phyloP scores from a whole-genome alignment of 164 flowering plant genomes.

The Houttuynia cordata region DNA sequence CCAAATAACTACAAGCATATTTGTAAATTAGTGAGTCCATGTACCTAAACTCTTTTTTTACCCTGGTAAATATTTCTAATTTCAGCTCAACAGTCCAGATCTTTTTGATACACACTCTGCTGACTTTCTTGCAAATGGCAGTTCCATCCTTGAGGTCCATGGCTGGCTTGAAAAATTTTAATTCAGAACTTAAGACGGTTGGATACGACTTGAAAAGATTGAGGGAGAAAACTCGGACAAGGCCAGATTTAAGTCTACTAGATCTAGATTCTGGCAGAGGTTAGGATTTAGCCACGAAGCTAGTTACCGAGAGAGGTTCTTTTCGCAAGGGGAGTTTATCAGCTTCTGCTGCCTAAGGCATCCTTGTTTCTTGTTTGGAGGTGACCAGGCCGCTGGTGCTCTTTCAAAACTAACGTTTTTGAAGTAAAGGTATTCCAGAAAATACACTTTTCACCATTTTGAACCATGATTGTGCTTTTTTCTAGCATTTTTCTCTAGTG shows the following conservation, averaged over 20 bases:
- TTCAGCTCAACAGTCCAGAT: slow-evolving; percentile 96
- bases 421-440: slow-evolving; percentile 11
- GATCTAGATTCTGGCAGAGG: slow-evolving; percentile 80
- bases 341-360: slow-evolving; percentile 91
- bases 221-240: slow-evolving; percentile 63
- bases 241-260: slow-evolving; percentile 65
- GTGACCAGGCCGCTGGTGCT: slow-evolving; percentile 87
- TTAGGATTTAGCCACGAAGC: slow-evolving; percentile 82
- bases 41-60: neutral
- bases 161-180: slow-evolving; percentile 79
- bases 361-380: slow-evolving; percentile 91
- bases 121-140: slow-evolving; percentile 92
- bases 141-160: slow-evolving; percentile 66
- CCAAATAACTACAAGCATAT: no score
- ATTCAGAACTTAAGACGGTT: slow-evolving; percentile 45
- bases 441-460: neutral
- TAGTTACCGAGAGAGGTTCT: slow-evolving; percentile 69
- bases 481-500: neutral
- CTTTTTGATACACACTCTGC: slow-evolving; percentile 95
- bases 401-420: slow-evolving; percentile 69
- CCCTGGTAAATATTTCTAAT: neutral
- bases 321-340: slow-evolving; percentile 80
- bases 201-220: slow-evolving; percentile 72
- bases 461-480: no score
- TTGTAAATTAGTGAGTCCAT: neutral